Evolutionary conservation across 495 filamentous ascomycete genomes (phyloP), one percentile per base, ranked within the genome.

Genomic region (Staphylotrichum longicolle): DNA sequence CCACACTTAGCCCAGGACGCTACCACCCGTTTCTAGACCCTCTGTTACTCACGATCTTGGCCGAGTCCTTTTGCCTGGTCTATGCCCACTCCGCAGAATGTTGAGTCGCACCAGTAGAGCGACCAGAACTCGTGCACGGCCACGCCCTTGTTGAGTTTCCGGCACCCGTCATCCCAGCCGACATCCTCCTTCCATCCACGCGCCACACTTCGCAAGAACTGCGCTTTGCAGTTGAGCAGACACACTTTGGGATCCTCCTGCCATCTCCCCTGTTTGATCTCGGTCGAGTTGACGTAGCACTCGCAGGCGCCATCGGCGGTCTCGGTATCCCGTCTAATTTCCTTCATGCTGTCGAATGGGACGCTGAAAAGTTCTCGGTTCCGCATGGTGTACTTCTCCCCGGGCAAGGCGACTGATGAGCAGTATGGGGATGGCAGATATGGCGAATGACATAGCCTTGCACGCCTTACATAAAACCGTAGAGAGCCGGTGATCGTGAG

Each of bases 31-130:
- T 27, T 27, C 20, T 27, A 27, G 20, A 42, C 35, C 41, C n/a
- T 20, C 30, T 14, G 40, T n/a, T 50, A 81, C 78, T 75, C 66
- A 80, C 78, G 78, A 61, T 77, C 74, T 68, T 76, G 73, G 27
- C 70, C 70, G 49, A 67, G 57, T 2, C 63, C 64, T 51, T 60
- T 65, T 6, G n/a, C 44, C 53, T 52, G 62, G 30, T 65, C 54
- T 47, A 74, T 76, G 63, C 62, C 68, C 35, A 80, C 77, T 51
- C 77, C 77, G 61, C 78, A 81, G 49, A 66, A 72, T n/a, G 54
- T 66, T 45, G 70, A 72, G 63, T 79, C 77, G 65, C 78, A 80
- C 65, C 74, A 78, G 61, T 81, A 81, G 40, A 79, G 68, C 55
- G 64, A 57, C 75, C 72, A 77, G 33, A 81, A 66, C 40, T 57